Evolutionary conservation across 805 yeast species (phyloP).

Genomic region (Saccharomycopsis javanensis): DNA sequence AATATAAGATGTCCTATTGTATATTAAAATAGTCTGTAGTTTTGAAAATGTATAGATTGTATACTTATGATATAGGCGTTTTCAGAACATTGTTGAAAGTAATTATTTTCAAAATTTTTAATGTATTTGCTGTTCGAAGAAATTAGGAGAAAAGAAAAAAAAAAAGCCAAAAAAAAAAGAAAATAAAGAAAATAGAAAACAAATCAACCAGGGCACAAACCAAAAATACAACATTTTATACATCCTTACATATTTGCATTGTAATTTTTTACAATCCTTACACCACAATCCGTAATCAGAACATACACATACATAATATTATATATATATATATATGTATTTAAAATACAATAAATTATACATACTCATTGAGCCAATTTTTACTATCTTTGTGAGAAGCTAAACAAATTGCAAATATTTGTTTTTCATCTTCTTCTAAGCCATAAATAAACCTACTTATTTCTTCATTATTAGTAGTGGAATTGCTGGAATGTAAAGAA

Average conservation of each 20-base stretch:
- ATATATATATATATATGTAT: no score
- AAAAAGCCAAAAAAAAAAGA: not conserved
- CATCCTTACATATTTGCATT: not conserved
- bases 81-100: not conserved
- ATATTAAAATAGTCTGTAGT: not conserved
- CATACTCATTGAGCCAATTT: constrained; percentile 29
- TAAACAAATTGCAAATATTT: constrained; percentile 43
- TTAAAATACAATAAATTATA: not conserved
- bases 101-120: not conserved
- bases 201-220: not conserved
- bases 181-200: no score
- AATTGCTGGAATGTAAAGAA: constrained; percentile 23
- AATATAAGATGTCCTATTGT: not conserved
- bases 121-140: constrained; percentile 1
- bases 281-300: not conserved
- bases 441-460: constrained; percentile 48
- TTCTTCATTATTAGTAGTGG: constrained; percentile 29
- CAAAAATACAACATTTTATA: not conserved
- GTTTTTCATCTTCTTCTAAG: constrained; percentile 70
- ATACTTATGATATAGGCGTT: no score
- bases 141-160: not conserved
- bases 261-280: not conserved
- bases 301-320: no score
- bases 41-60: no score
- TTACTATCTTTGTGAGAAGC: constrained; percentile 38